phyloP scores from a whole-genome alignment of 345 rosid genomes.

The Chamaenerion angustifolium region DNA sequence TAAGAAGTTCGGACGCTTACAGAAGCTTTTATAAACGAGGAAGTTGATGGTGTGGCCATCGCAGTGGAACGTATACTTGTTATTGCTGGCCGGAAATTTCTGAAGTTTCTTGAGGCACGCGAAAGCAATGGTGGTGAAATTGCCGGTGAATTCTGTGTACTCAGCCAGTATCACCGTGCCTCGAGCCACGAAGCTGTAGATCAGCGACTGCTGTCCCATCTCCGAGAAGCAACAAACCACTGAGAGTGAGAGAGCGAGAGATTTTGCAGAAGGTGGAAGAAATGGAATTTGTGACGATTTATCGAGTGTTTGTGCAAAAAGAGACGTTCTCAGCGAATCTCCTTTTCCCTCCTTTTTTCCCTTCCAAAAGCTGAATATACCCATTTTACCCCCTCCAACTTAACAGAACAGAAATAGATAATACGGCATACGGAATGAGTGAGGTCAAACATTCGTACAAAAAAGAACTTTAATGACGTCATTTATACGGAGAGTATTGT shows the following conservation, averaged over 20 bases:
- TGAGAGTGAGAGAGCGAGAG: not conserved
- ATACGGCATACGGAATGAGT: too few species aligned
- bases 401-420: too few species aligned
- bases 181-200: slow-evolving; percentile 59
- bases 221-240: slow-evolving; percentile 3
- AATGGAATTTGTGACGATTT: slow-evolving; percentile 1
- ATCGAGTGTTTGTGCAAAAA: not conserved
- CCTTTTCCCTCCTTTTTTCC: too few species aligned
- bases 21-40: slow-evolving; percentile 51
- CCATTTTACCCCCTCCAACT: too few species aligned
- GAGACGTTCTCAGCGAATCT: slow-evolving; percentile 1
- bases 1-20: slow-evolving; percentile 13
- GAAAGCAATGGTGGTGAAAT: slow-evolving; percentile 49
- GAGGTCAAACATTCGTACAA: too few species aligned
- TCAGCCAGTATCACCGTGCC: slow-evolving; percentile 54
- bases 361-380: too few species aligned
- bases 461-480: too few species aligned
- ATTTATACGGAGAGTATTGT: too few species aligned
- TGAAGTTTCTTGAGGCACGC: slow-evolving; percentile 67
- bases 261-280: not conserved
- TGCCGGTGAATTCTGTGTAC: slow-evolving; percentile 54
- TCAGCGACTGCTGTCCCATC: slow-evolving; percentile 58
- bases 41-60: slow-evolving; percentile 67
- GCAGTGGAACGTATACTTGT: slow-evolving; percentile 58
- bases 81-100: slow-evolving; percentile 51